Percentiles rank a stretch among this genome's conserved stretches.
Conservation (phyloP, 768 basidiomycete genomes). For the Tylopilus balloui region DNA sequence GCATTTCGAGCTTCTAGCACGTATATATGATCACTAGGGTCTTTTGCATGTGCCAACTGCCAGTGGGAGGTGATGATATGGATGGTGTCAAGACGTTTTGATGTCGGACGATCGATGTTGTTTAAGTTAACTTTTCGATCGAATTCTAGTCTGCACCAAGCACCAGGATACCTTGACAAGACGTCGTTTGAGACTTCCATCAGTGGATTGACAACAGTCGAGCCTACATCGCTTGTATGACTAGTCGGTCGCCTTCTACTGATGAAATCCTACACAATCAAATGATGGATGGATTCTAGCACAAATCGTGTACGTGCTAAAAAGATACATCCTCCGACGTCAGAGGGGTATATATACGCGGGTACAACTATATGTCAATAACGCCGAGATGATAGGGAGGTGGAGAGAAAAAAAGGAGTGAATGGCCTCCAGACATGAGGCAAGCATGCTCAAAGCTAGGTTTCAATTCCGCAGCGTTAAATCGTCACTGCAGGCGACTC, state of each 20-base stretch:
- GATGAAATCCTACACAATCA: background rate
- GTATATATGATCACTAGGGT: background rate
- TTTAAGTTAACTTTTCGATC: no score
- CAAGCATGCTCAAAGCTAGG: background rate
- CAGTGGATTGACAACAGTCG: no score
- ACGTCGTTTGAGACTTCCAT: no score
- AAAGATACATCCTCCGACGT: background rate
- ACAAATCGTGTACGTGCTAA: background rate
- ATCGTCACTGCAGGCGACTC: background rate
- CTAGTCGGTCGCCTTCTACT: no score
- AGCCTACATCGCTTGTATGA: no score
- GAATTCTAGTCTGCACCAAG: no score
- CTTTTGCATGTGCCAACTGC: no score
- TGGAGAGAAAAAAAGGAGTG: background rate
- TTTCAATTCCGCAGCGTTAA: background rate
- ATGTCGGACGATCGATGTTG: background rate
- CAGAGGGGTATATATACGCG: background rate
- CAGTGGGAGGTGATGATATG: no score
- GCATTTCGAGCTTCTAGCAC: background rate
- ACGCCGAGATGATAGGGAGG: background rate
- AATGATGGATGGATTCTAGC: background rate
- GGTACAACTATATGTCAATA: background rate
- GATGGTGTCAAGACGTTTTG: no score
- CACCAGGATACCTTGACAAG: no score
- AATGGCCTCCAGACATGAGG: slow-evolving; percentile 1